These are phyloP conservation scores for Aphanomyces stellatus DNA, from an alignment of 352 stramenopile species.

Conservation along the genomic window DNA sequence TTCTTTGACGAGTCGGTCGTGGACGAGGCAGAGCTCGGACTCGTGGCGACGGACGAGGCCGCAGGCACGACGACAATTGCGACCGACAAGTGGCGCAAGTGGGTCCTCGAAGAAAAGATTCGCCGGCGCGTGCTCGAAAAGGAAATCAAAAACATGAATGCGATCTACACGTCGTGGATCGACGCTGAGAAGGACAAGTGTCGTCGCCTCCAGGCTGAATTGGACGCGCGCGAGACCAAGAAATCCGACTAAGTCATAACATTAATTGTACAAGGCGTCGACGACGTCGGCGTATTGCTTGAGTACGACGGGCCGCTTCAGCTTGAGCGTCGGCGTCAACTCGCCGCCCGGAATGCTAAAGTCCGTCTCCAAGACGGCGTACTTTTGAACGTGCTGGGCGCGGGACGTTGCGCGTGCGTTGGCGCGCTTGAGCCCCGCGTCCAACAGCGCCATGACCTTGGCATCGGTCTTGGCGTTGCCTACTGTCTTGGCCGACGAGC, in stretches of 20 bases:
- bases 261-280: conserved; percentile 43
- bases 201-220: not conserved
- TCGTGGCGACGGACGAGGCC: conserved; percentile 4
- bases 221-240: not conserved
- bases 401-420: conserved; percentile 19
- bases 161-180: conserved; percentile 81
- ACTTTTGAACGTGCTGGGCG: conserved; percentile 35
- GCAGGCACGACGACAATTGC: conserved; percentile 24
- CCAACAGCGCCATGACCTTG: conserved; percentile 35
- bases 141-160: conserved; percentile 71
- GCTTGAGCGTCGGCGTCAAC: conserved; percentile 76
- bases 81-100: conserved; percentile 50
- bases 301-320: conserved; percentile 53
- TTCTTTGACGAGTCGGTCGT: not conserved
- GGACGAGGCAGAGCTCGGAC: conserved; percentile 16
- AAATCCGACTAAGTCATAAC: conserved; percentile 1
- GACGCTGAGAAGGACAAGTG: conserved; percentile 62
- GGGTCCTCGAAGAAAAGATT: conserved; percentile 61
- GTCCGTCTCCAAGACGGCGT: conserved; percentile 30
- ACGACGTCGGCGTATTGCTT: conserved; percentile 61
- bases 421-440: conserved; percentile 26
- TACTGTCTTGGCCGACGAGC: conserved; percentile 35
- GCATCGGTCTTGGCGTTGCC: conserved; percentile 29
- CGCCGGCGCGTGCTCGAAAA: conserved; percentile 61
- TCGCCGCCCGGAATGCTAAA: conserved; percentile 50